A percentile compares a stretch with the other conserved stretches of the same genome.
phyloP scores from a whole-genome alignment of 345 rosid species.

The Brassica rapa region DNA sequence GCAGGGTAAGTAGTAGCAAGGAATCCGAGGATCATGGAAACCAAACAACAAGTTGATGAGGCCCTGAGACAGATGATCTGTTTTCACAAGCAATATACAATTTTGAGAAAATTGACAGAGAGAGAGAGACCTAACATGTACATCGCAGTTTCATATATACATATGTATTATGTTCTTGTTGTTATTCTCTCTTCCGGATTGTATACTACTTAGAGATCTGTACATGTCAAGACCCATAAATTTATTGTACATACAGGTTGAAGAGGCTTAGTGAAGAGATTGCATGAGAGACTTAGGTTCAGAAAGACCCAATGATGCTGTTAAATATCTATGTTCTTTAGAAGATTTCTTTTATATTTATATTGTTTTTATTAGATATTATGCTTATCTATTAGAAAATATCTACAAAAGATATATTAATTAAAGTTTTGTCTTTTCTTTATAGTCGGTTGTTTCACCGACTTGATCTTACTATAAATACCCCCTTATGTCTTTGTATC shows the following conservation, averaged over 20 bases:
- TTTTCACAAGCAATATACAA: constrained; percentile 25
- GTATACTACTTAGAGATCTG: constrained; percentile 16
- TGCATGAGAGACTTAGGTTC: neutral
- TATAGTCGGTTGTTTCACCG: too few species aligned
- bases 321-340: neutral
- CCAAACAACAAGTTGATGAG: constrained; percentile 23
- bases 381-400: too few species aligned
- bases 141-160: neutral
- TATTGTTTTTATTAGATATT: too few species aligned
- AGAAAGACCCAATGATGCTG: neutral
- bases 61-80: neutral
- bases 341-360: neutral
- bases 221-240: constrained; percentile 9
- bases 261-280: constrained; percentile 12
- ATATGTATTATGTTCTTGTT: neutral
- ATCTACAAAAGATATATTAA: too few species aligned
- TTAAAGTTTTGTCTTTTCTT: too few species aligned
- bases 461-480: too few species aligned
- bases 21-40: constrained; percentile 52
- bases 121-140: constrained; percentile 27
- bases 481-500: too few species aligned
- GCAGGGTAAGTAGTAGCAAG: constrained; percentile 58
- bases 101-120: constrained; percentile 30
- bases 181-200: neutral
- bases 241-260: constrained; percentile 19